Conservation (phyloP, 192 early-diverging fungal genomes). For the Jimgerdemannia lactiflua region DNA sequence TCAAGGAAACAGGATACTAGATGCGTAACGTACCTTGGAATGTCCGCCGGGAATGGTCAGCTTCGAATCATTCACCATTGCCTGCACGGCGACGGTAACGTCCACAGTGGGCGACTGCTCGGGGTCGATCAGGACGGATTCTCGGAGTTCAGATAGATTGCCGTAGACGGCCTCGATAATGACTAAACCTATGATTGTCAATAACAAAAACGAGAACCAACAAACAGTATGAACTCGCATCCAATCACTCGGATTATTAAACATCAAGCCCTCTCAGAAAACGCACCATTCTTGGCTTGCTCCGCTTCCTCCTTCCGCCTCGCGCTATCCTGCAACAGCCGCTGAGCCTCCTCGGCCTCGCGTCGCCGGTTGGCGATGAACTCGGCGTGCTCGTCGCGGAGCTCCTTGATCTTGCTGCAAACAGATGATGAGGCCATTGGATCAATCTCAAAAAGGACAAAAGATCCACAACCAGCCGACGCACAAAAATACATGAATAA, state of each 20-base stretch:
- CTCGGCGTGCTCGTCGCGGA: conserved; percentile 62
- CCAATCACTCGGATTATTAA: no score
- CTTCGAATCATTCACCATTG: conserved; percentile 80
- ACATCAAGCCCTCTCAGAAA: background rate
- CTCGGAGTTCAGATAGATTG: conserved; percentile 49
- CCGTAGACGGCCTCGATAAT: conserved; percentile 90
- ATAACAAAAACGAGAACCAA: background rate
- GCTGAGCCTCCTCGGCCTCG: conserved; percentile 77
- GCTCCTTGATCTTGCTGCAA: conserved; percentile 45
- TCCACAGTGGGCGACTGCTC: conserved; percentile 54
- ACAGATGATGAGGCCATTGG: background rate
- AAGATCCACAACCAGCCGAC: background rate
- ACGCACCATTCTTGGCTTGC: conserved; percentile 50
- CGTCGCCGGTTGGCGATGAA: conserved; percentile 62
- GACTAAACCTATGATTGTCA: conserved; percentile 53
- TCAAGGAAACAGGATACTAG: background rate
- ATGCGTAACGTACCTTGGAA: conserved; percentile 66
- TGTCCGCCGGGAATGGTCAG: conserved; percentile 83
- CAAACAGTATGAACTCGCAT: background rate
- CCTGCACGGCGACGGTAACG: conserved; percentile 85
- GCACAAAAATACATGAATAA: conserved; percentile 3
- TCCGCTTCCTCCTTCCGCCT: conserved; percentile 66
- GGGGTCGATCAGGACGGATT: conserved; percentile 6
- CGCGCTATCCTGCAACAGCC: conserved; percentile 65
- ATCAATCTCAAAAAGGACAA: conserved; percentile 6